Conservation (phyloP, 305 asterid genomes). For the Solanum hybrid region DNA sequence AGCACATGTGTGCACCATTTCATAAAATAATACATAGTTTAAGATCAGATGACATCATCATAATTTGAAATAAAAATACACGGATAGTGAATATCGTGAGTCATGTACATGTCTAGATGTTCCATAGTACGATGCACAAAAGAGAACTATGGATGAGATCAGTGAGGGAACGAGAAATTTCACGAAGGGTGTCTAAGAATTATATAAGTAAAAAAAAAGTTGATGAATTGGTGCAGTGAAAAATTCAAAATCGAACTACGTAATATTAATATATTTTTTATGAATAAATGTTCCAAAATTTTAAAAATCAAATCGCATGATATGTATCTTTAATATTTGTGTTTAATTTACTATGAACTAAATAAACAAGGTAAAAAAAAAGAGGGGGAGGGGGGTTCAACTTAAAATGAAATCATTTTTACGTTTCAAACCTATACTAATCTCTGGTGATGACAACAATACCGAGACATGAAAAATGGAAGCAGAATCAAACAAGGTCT, state of each 20-base stretch:
- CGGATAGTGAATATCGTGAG: not conserved
- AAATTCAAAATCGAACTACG: not conserved
- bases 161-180: not conserved
- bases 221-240: not conserved
- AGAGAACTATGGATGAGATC: not conserved
- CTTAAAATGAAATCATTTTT: not conserved
- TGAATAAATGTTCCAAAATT: not conserved
- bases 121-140: not conserved
- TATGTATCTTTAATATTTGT: no score
- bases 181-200: not conserved
- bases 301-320: not conserved
- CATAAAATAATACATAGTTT: not conserved
- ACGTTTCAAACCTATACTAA: not conserved
- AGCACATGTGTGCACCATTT: not conserved
- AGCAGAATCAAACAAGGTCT: no score
- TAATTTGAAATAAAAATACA: not conserved
- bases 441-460: no score
- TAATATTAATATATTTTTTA: no score
- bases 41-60: not conserved
- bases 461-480: no score
- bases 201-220: no score
- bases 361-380: no score
- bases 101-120: not conserved
- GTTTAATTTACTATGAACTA: not conserved
- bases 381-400: not conserved